These are phyloP conservation scores for Cornus controversa DNA, from an alignment of 148 eudicot species.

Conservation along the genomic window DNA sequence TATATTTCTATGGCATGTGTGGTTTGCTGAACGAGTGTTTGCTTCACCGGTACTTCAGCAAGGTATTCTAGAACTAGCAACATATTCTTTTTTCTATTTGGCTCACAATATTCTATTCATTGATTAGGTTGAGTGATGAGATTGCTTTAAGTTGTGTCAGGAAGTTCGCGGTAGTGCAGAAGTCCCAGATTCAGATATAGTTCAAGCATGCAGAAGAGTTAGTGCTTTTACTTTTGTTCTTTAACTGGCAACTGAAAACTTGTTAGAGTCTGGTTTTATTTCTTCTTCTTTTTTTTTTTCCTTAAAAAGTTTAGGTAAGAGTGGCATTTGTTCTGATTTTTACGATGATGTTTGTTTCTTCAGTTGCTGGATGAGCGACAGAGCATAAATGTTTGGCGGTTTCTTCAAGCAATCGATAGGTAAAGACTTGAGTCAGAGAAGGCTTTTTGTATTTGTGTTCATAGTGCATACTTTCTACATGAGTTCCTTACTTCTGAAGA, in stretches of 20 bases:
- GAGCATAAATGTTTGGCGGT: constrained; percentile 73
- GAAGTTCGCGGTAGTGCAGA: constrained; percentile 87
- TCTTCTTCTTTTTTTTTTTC: neutral
- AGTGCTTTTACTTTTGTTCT: constrained; percentile 26
- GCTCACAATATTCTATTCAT: constrained; percentile 7
- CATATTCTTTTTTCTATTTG: neutral
- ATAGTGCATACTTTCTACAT: neutral
- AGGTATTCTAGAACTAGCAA: constrained; percentile 42
- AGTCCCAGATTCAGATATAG: constrained; percentile 83
- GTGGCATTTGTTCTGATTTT: neutral
- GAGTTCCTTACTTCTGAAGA: neutral
- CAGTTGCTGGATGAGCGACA: constrained; percentile 94
- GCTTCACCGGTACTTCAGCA: constrained; percentile 90
- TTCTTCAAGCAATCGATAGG: constrained; percentile 92
- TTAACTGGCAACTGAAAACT: neutral
- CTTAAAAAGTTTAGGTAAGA: neutral
- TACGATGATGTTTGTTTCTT: constrained; percentile 13
- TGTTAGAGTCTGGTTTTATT: neutral
- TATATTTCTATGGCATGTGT: constrained; percentile 89
- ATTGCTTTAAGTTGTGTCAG: constrained; percentile 35
- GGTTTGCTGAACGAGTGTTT: constrained; percentile 80
- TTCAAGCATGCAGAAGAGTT: constrained; percentile 94
- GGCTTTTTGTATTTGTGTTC: neutral
- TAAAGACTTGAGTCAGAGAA: constrained; percentile 20
- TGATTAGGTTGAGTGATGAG: constrained; percentile 13